phyloP scores from a whole-genome alignment of 176 grass and related monocot species.

The Aegilops sharonensis region DNA sequence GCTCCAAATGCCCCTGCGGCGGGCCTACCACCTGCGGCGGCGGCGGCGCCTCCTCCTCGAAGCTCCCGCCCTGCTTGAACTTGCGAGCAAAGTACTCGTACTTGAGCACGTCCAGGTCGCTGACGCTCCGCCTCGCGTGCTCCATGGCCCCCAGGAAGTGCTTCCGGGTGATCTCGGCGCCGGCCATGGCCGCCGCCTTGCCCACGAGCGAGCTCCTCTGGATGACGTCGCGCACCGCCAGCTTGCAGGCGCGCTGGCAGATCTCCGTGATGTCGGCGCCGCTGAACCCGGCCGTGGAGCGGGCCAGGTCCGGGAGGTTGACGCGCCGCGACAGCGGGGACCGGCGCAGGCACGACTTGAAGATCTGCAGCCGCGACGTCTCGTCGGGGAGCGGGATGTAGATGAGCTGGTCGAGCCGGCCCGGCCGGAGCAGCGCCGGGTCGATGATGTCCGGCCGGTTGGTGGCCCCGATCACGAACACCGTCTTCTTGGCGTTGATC shows the following conservation, averaged over 20 bases:
- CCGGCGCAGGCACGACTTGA: slow-evolving; percentile 30
- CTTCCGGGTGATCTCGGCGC: slow-evolving; percentile 24
- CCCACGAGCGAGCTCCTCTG: not conserved
- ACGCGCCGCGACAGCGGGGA: slow-evolving; percentile 21
- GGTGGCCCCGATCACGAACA: slow-evolving; percentile 56
- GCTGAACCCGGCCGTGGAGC: slow-evolving; percentile 32
- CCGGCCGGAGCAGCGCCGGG: slow-evolving; percentile 53
- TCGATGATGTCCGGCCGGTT: slow-evolving; percentile 58
- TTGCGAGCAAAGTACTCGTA: slow-evolving; percentile 16
- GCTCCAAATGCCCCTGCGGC: not conserved
- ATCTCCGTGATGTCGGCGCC: slow-evolving; percentile 51
- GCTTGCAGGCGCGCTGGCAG: slow-evolving; percentile 45
- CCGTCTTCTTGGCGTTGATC: slow-evolving; percentile 45
- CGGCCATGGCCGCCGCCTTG: not conserved
- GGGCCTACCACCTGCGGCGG: not conserved
- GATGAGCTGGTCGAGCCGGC: slow-evolving; percentile 50
- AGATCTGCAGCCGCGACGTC: slow-evolving; percentile 41
- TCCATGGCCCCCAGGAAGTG: slow-evolving; percentile 35
- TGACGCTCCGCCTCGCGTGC: slow-evolving; percentile 38
- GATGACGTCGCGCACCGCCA: slow-evolving; percentile 45
- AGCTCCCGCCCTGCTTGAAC: slow-evolving; percentile 18
- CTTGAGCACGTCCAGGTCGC: slow-evolving; percentile 17
- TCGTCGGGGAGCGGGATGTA: slow-evolving; percentile 46
- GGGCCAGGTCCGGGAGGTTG: slow-evolving; percentile 28
- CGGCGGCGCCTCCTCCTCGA: not conserved